These are phyloP conservation scores for Aegilops tauschii DNA, from an alignment of 176 grass and related monocot genomes.

Conservation along the genomic window DNA sequence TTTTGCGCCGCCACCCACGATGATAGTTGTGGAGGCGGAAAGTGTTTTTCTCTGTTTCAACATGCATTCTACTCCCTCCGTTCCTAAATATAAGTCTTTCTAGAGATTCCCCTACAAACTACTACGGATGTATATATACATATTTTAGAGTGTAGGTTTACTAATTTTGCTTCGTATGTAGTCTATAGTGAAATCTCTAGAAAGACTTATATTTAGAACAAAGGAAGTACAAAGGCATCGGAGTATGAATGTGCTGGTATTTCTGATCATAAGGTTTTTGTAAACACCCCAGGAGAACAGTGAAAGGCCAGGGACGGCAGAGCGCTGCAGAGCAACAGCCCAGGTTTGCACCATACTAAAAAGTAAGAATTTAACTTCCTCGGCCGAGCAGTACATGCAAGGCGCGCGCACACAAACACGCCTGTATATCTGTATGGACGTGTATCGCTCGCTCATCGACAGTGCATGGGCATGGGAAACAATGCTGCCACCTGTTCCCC, in stretches of 20 bases:
- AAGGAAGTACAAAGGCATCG: not conserved
- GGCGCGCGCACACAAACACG: slow-evolving; percentile 4
- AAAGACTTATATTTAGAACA: too few relatives aligned
- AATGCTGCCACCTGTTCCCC: not conserved
- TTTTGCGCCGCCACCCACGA: too few relatives aligned
- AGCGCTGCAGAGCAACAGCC: not conserved
- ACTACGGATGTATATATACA: too few relatives aligned
- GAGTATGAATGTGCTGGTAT: not conserved
- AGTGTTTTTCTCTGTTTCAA: not conserved
- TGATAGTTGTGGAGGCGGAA: too few relatives aligned
- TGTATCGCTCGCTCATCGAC: not conserved
- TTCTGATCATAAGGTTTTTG: too few relatives aligned
- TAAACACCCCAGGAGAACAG: too few relatives aligned
- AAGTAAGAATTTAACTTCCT: not conserved
- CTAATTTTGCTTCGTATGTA: too few relatives aligned
- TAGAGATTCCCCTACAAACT: too few relatives aligned
- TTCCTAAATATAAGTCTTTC: too few relatives aligned
- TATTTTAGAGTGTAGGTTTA: too few relatives aligned
- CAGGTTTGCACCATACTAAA: not conserved
- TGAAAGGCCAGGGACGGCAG: not conserved
- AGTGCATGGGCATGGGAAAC: not conserved
- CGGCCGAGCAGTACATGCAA: slow-evolving; percentile 1
- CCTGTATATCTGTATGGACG: not conserved
- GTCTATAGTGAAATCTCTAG: too few relatives aligned
- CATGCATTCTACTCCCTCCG: too few relatives aligned